Evolutionary conservation across 148 eudicot genomes (phyloP), one percentile per base, ranked within the genome.

Genomic region (Rhododendron williamsianum): DNA sequence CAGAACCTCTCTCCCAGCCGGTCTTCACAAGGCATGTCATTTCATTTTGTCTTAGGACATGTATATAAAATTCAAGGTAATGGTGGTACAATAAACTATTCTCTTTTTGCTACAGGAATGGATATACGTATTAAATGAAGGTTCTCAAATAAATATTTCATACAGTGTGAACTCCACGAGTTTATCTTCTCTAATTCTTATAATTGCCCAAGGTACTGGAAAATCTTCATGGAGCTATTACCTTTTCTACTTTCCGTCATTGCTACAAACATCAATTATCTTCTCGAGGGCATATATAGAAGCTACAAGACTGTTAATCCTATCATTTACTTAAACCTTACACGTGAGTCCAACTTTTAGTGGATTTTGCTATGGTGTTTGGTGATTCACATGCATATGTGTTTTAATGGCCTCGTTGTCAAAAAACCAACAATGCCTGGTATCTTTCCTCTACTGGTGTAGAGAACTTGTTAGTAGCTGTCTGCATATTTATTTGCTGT

Each of bases 81-180:
- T 19, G 11, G 9, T 63, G 27, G 13, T 67, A 4, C 12, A 74
- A 67, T 65, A 15, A 65, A 49, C 51, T 48, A 48, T 81, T 80
- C 73, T 45, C 84, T 79, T 85, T 74, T 69, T 82, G 43, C 72
- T 87, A 41, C 91, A 96, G 98, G 92, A 91, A 78, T 96, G 98
- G 98, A 65, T 88, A 56, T 92, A 91, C 89, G 84, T 72, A 89
- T 87, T 96, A 88, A 94, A 94, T 83, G 82, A 84, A 86, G 96
- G 98, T 87, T 96, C 98, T 77, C 91, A 93, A 82, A 87, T 94
- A 76, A 89, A 90, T 86, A 89, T 96, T 82, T 92, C 97, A 11
- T 94, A 91, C 87, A 87, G 86, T 54, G 89, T 93, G 80, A 80
- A 30, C 33, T 88, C 91, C 72, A 38, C 85, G 45, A 87, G 91